Evolutionary conservation across 345 rosid species (phyloP), one percentile per base, ranked within the genome.

Genomic region (Lepidium africanum): DNA sequence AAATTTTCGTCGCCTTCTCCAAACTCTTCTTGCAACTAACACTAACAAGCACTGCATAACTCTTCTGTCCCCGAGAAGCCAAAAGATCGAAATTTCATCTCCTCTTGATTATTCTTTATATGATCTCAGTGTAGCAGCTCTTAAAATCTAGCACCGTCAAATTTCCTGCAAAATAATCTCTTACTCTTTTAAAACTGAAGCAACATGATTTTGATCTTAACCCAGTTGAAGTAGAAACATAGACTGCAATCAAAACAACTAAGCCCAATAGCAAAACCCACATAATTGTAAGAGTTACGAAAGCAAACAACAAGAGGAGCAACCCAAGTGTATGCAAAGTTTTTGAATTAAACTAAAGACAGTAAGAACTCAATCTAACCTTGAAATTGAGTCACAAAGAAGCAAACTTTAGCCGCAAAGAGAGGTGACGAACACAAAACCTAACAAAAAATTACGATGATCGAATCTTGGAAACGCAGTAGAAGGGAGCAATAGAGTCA

Each of bases 1-100:
- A 59, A 74, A 57, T 51, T 49, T 61, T 38, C 59, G 68, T 58
- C 79, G 62, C 67, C 79, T 75, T 55, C 47, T 51, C 51, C 79
- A 43, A 45, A 39, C 39, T 59, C 78, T 69, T 60, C 45, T 69
- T 38, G 60, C 42, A 51, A 68, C 49, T 7, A 71, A 9, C 56
- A 67, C 73, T 63, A 75, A 67, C 61, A 67, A 27, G 42, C 48
- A 56, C 71, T 27, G 80, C 84, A 75, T 78, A 78, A 72, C 76
- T 78, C 54, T 60, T 17, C 47, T 19, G 48, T 53, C 42, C 59
- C 48, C 25, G 5, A 17, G 38, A 62, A 59, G 14, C 19, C 33
- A 53, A 60, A 70, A 38, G 65, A 73, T 47, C 14, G 71, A 81
- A 64, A 37, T 65, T 53, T 81, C 84, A 81, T 70, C 38, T 62